A percentile compares a stretch with the other conserved stretches of the same genome.
Evolutionary conservation across 352 stramenopile genomes (phyloP).

Genomic region (Phytophthora foliorum): DNA sequence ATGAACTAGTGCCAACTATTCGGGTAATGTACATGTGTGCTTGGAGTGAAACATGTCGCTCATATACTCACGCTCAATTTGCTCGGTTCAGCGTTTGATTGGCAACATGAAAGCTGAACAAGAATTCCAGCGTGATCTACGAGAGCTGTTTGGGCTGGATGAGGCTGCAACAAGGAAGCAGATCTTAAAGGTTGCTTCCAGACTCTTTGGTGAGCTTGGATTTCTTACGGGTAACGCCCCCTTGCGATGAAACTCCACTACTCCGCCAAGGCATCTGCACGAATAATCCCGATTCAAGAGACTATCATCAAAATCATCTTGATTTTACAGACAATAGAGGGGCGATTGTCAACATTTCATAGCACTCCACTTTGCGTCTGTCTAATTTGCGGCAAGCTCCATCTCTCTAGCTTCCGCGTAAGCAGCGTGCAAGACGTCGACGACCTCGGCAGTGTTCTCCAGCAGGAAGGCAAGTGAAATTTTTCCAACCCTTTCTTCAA

Average conservation of each 20-base stretch:
- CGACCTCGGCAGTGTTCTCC: constrained; percentile 50
- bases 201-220: constrained; percentile 37
- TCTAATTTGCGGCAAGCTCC: constrained; percentile 25
- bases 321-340: not conserved
- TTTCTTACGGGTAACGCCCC: constrained; percentile 24
- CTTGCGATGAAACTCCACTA: not conserved
- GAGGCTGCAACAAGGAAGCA: constrained; percentile 38
- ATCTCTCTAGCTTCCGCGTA: constrained; percentile 40
- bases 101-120: constrained; percentile 46
- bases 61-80: not conserved
- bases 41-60: not conserved
- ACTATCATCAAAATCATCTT: not conserved
- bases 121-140: constrained; percentile 39
- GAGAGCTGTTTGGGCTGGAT: constrained; percentile 52
- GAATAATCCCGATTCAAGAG: not conserved
- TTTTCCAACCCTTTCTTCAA: constrained; percentile 36
- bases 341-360: no score
- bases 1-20: constrained; percentile 46
- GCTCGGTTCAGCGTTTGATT: constrained; percentile 41
- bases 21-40: constrained; percentile 32
- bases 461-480: constrained; percentile 61
- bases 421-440: constrained; percentile 57
- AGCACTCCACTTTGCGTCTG: not conserved
- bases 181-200: constrained; percentile 39
- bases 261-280: not conserved